Evolutionary conservation across 179 eudicot genomes (phyloP), one percentile per base, ranked within the genome.

Genomic region (Actinidia chinensis): DNA sequence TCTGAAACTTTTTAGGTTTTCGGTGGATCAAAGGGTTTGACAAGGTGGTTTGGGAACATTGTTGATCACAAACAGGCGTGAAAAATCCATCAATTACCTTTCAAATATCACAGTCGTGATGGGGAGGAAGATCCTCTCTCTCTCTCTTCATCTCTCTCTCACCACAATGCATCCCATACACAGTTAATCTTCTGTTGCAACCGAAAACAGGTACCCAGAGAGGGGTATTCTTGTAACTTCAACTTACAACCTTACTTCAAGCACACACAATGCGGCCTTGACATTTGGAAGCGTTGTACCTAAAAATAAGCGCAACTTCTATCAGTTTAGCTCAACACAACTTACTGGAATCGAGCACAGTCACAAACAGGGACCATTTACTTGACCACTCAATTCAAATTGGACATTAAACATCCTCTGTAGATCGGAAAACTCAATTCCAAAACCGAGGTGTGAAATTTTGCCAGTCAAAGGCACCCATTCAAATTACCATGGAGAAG

Each of bases 271-370:
- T 94, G 89, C 87, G 89, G 83, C 33, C 33, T 95, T 10, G 99
- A 95, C 89, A 95, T 95, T n/a, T n/a, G 99, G 99, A 92, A 85
- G 99, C 98, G 2, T 28, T 18, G 78, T 90, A 25, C 92, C 98
- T 0, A 82, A 82, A 79, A 92, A 94, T 82, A 95, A 92, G 86
- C 87, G 97, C 42, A 94, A 28, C 99, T 50, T 97, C 92, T 8
- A 90, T 94, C 55, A 95, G 82, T 83, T 87, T 95, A 65, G 98
- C 99, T 43, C 98, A 95, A 71, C 99, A 95, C 80, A 94, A 94
- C 98, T 42, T 95, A 94, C 81, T 95, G 98, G 98, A 94, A 96
- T 78, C 80, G 94, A 76, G 89, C 92, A n/a, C 0, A 98, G 98
- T 68, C 99, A 96, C 78, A 74, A 90, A 83, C 99, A 0, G 98